Evolutionary conservation across 2,329 filamentous ascomycete genomes (phyloP), one percentile per base, ranked within the genome.

Genomic region (Fonsecaea pedrosoi): DNA sequence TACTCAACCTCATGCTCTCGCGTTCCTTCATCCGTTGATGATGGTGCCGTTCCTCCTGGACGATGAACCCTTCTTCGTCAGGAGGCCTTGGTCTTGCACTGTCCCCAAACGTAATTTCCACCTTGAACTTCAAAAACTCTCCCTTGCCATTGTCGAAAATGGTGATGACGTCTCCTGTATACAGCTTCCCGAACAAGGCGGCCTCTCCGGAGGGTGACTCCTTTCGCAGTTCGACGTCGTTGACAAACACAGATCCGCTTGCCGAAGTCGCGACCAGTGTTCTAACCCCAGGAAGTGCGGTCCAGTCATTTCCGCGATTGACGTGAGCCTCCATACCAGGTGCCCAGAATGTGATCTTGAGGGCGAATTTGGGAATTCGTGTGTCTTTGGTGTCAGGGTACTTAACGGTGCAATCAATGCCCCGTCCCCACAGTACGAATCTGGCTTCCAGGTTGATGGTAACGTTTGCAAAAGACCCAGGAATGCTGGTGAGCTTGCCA

Each of bases 181-280:
- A 87, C 13, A 97, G 78, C 63, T 88, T 87, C 32, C 90, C 88
- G 55, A 86, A 92, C 1, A 87, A 80, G 25, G 80, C 79, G 13
- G 81, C 82, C 9, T 83, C 82, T 9, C 81, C 81, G 0, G 83
- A 82, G 32, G 81, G 79, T 2, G 88, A 82, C 45, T 86, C 80
- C 1, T 87, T 86, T 1, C 78, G 80, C 30, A 97, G 79, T 48
- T 83, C 82, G n/a, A 86, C 83, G 34, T 86, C 88, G 73, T 97
- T 97, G 75, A 98, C 84, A 71, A 82, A 85, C 69, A 97, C 92
- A 21, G 92, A 92, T 34, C 83, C 82, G 6, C 88, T 90, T 3
- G 92, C 90, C 73, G 93, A 92, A 3, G 92, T 96, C 0, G 90
- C 90, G 59, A 97, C 88, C 68, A 93, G 90, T 3, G 87, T 84